Evolutionary conservation across 116 monocot species (phyloP).

Genomic region (Zostera marina): DNA sequence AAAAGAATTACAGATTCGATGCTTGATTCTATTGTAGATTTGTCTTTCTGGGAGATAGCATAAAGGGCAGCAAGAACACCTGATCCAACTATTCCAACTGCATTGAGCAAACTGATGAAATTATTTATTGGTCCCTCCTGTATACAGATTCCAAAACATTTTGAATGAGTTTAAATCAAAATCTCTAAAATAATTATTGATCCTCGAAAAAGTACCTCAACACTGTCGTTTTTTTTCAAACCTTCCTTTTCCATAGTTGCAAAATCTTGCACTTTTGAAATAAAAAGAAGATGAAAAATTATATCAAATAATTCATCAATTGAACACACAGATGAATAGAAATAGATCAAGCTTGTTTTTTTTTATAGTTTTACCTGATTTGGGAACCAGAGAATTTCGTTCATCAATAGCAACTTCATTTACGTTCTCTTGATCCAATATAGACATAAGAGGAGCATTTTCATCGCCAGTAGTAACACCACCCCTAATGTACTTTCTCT

Average conservation of each 20-base stretch:
- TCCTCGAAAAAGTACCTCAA: neutral
- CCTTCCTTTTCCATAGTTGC: slow-evolving; percentile 2
- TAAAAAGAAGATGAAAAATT: too few relatives aligned
- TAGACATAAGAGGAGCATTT: too few relatives aligned
- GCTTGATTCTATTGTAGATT: slow-evolving; percentile 33
- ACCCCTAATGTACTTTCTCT: too few relatives aligned
- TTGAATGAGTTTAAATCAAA: slow-evolving; percentile 8
- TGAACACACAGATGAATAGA: too few relatives aligned
- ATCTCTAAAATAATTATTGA: neutral
- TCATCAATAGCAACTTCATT: too few relatives aligned
- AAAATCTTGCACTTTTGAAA: slow-evolving; percentile 15
- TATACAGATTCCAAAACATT: slow-evolving; percentile 14
- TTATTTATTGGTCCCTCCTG: slow-evolving; percentile 20
- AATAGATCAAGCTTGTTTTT: too few relatives aligned
- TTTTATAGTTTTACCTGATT: too few relatives aligned
- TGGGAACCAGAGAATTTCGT: too few relatives aligned
- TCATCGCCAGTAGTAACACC: too few relatives aligned
- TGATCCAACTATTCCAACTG: slow-evolving; percentile 47
- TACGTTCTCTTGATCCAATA: too few relatives aligned
- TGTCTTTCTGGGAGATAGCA: slow-evolving; percentile 43
- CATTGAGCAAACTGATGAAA: slow-evolving; percentile 30
- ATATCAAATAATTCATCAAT: too few relatives aligned
- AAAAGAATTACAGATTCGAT: slow-evolving; percentile 38
- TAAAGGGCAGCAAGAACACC: slow-evolving; percentile 70
- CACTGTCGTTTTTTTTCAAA: neutral